A percentile compares a stretch with the other conserved stretches of the same genome.
Evolutionary conservation across 2,329 filamentous ascomycete genomes (phyloP).

Genomic region (Karstenula rhodostoma): DNA sequence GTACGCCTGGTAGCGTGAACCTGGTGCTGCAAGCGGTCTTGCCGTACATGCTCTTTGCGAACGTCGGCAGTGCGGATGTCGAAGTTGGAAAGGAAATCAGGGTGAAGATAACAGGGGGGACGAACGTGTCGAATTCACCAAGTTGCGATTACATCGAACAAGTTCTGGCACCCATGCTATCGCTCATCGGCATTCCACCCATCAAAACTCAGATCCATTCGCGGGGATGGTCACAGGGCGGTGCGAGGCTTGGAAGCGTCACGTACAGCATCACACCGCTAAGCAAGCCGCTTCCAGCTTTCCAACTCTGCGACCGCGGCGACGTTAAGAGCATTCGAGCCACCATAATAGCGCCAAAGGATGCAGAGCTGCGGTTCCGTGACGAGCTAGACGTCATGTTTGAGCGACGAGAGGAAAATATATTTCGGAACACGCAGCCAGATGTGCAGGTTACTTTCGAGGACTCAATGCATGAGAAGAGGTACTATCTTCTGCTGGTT

Average conservation of each 20-base stretch:
- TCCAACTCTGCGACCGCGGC: slow-evolving; percentile 44
- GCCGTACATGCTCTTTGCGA: slow-evolving; percentile 62
- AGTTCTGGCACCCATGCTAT: slow-evolving; percentile 64
- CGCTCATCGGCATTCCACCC: slow-evolving; percentile 58
- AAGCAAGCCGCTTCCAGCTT: slow-evolving; percentile 40
- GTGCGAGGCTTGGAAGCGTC: slow-evolving; percentile 56
- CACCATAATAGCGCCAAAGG: slow-evolving; percentile 49
- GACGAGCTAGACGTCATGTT: slow-evolving; percentile 37
- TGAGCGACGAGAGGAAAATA: slow-evolving; percentile 20
- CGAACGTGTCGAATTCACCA: slow-evolving; percentile 64
- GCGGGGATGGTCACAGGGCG: slow-evolving; percentile 64
- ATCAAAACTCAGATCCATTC: slow-evolving; percentile 54
- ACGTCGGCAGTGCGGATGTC: background rate
- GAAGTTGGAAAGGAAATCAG: slow-evolving; percentile 25
- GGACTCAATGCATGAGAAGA: slow-evolving; percentile 53
- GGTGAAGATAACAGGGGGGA: slow-evolving; percentile 64
- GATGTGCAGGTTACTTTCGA: slow-evolving; percentile 46
- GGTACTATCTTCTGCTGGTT: slow-evolving; percentile 64
- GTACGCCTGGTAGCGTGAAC: slow-evolving; percentile 61
- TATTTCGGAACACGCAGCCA: slow-evolving; percentile 27
- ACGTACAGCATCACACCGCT: slow-evolving; percentile 59
- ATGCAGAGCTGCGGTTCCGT: slow-evolving; percentile 40
- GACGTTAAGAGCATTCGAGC: slow-evolving; percentile 40
- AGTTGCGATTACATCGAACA: slow-evolving; percentile 65
- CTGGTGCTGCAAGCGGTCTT: slow-evolving; percentile 67